A percentile compares a stretch with the other conserved stretches of the same genome.
These are phyloP conservation scores for Asterella californica DNA, from an alignment of 225 moss, liverwort and hornwort genomes.

Conservation along the genomic window DNA sequence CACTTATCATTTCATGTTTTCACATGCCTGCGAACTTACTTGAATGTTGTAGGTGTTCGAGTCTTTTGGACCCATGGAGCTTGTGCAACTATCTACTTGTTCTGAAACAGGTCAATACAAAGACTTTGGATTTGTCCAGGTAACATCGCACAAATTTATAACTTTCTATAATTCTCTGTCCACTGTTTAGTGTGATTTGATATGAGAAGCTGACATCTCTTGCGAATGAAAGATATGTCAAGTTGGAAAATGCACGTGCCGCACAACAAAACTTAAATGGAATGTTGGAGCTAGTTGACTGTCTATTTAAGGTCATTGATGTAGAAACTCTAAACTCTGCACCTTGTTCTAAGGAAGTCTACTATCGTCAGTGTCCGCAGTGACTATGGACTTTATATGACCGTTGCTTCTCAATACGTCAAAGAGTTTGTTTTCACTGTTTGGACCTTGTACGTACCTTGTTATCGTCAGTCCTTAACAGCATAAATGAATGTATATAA, in stretches of 20 bases:
- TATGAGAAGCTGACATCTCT: neutral
- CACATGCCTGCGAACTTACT: neutral
- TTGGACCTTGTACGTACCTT: too few relatives aligned
- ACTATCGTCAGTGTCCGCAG: too few relatives aligned
- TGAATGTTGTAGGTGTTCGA: constrained; percentile 70
- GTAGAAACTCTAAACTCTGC: constrained; percentile 17
- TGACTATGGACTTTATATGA: too few relatives aligned
- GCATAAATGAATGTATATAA: too few relatives aligned
- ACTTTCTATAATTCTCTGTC: neutral
- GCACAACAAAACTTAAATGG: constrained; percentile 96
- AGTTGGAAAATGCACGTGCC: constrained; percentile 95
- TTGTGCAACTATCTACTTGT: constrained; percentile 91
- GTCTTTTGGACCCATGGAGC: constrained; percentile 98
- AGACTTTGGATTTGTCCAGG: constrained; percentile 99
- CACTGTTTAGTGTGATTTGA: neutral
- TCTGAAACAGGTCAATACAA: constrained; percentile 96
- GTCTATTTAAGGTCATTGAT: constrained; percentile 85
- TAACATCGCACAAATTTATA: constrained; percentile 12
- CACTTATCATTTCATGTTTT: too few relatives aligned
- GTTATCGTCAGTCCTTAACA: too few relatives aligned
- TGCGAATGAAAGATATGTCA: constrained; percentile 61
- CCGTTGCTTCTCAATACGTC: too few relatives aligned
- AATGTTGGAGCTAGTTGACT: constrained; percentile 83
- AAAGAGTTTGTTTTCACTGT: too few relatives aligned
- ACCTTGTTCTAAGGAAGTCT: too few relatives aligned